Evolutionary conservation across 2,329 filamentous ascomycete species (phyloP).

Genomic region (Arthrobotrys conoides): DNA sequence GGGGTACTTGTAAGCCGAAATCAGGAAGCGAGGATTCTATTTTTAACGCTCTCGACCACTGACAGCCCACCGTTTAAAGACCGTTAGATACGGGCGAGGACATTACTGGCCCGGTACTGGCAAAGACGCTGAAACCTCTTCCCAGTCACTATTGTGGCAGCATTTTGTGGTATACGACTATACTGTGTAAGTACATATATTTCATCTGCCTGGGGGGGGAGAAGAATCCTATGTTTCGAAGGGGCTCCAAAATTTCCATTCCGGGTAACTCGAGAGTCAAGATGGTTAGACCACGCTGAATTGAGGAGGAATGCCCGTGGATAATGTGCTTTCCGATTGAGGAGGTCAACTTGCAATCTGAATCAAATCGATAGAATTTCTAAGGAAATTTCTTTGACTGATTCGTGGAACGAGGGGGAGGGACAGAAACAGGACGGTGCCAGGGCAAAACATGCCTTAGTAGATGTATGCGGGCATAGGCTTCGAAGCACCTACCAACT

Average conservation of each 20-base stretch:
- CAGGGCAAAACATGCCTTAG: slow-evolving; percentile 38
- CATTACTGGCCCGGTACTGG: slow-evolving; percentile 1
- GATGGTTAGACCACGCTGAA: slow-evolving; percentile 36
- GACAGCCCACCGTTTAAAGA: slow-evolving; percentile 44
- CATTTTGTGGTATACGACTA: slow-evolving; percentile 10
- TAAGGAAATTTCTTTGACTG: slow-evolving; percentile 40
- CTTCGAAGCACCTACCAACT: slow-evolving; percentile 38
- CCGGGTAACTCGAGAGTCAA: slow-evolving; percentile 54
- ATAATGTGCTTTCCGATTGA: slow-evolving; percentile 40
- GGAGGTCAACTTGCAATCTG: slow-evolving; percentile 31
- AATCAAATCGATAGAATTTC: slow-evolving; percentile 58
- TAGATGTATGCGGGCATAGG: neutral
- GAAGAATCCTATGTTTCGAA: slow-evolving; percentile 59
- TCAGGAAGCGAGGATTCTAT: slow-evolving; percentile 56
- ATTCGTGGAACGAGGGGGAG: slow-evolving; percentile 20
- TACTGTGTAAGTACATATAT: neutral
- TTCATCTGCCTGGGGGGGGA: neutral
- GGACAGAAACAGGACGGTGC: neutral
- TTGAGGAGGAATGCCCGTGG: slow-evolving; percentile 44
- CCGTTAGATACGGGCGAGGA: slow-evolving; percentile 39
- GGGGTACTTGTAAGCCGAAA: slow-evolving; percentile 55
- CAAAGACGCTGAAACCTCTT: slow-evolving; percentile 20
- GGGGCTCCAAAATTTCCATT: slow-evolving; percentile 34
- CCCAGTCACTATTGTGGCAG: neutral
- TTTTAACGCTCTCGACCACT: slow-evolving; percentile 44